Base-by-base conservation (phyloP, 129 eudicot genomes). In the Smallanthus sonchifolius region DNA sequence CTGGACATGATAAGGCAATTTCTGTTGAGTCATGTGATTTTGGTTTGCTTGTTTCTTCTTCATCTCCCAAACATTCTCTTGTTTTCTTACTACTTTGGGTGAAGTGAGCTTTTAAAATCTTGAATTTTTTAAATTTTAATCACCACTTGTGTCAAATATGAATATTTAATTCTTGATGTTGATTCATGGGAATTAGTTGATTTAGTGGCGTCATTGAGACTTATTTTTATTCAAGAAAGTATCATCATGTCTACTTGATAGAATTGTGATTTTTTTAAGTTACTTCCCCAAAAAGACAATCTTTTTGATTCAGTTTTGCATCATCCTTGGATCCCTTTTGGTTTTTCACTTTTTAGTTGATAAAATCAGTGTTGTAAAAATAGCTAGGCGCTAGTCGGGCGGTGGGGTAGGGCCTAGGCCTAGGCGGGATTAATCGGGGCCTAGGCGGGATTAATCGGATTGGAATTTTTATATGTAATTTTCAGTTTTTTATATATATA, bases 21-120 rank as follows among this genome's bases (percentile, higher is more conserved):
- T 65, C 67, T 83, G 63, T 80, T 85, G 69, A 80, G 63, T 85
- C 90, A 88, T 82, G 94, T 88, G 86, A 85, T 72, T 68, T 57
- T 75, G 84, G 80, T 60, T 77, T 73, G 39, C 76, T 72, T 56
- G 67, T 65, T 79, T 70, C 72, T 36, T 75, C 71, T 76, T 71
- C 76, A 70, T 67, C 79, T 69, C 16, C 76, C 74, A 61, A 59
- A 74, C 86, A 86, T 85, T 79, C 83, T 79, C 86, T 81, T 59
- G 72, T 64, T 78, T 72, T 78, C 16, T 43, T 78, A 43, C 67
- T 72, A 52, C 59, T 79, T 64, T 11, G 78, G 62, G 65, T 79
- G 78, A 64, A 72, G 72, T 64, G 67, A 72, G 44, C 11, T 7
- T 63, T 4, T 38, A 44, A 74, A 75, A 48, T 75, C 43, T 45